Evolutionary conservation across 1,284 basidiomycete species (phyloP).

Genomic region (Athelia psychrophila): DNA sequence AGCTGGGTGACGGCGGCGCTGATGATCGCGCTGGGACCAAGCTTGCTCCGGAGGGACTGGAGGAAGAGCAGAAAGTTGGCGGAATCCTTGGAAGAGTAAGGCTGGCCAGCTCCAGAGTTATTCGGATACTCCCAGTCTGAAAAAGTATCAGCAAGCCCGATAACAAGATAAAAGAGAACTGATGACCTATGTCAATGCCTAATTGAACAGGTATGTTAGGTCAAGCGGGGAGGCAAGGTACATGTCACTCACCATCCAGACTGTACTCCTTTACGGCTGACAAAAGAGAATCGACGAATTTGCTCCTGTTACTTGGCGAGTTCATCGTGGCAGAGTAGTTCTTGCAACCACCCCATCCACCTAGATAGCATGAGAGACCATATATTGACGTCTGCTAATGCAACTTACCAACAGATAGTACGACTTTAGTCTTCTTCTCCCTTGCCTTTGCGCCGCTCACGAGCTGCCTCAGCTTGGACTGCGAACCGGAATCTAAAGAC

Average conservation of each 20-base stretch:
- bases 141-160: too few species aligned
- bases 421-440: slow-evolving; percentile 59
- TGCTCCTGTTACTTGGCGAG: slow-evolving; percentile 44
- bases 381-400: too few species aligned
- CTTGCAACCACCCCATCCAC: slow-evolving; percentile 52
- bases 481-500: slow-evolving; percentile 53
- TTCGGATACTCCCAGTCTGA: slow-evolving; percentile 78
- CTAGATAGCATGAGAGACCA: slow-evolving; percentile 17
- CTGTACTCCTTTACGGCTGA: slow-evolving; percentile 57
- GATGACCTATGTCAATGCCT: slow-evolving; percentile 67
- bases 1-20: slow-evolving; percentile 68
- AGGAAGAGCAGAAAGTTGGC: slow-evolving; percentile 68
- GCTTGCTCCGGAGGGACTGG: slow-evolving; percentile 51
- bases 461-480: slow-evolving; percentile 56
- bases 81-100: slow-evolving; percentile 56
- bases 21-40: slow-evolving; percentile 63
- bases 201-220: neutral
- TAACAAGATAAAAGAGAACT: too few species aligned
- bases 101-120: slow-evolving; percentile 61
- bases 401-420: slow-evolving; percentile 64
- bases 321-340: slow-evolving; percentile 67
- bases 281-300: slow-evolving; percentile 60
- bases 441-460: slow-evolving; percentile 57
- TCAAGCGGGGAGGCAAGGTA: too few species aligned
- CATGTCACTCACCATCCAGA: slow-evolving; percentile 48